Conservation (phyloP, 441 rosid species). For the Metrosideros polymorpha region DNA sequence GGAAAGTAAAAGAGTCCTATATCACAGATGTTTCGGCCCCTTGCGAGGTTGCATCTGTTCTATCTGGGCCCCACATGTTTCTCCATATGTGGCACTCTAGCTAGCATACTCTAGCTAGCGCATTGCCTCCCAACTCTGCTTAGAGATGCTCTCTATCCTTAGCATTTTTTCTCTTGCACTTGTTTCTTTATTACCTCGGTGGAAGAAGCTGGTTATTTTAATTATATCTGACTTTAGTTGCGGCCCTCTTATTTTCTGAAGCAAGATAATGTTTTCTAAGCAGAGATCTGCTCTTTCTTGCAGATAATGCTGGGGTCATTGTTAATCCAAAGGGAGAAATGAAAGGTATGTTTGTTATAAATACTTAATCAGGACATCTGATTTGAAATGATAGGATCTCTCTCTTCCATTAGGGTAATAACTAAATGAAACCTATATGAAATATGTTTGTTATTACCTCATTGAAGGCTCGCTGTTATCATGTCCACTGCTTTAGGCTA, state of each 20-base stretch:
- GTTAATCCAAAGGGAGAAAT: constrained; percentile 78
- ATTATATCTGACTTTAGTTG: not conserved
- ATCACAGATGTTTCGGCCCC: constrained; percentile 37
- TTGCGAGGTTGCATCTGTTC: not conserved
- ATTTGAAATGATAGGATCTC: not conserved
- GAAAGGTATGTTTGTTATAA: constrained; percentile 31
- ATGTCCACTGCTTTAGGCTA: not conserved
- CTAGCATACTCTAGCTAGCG: not conserved
- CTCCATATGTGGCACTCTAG: not conserved
- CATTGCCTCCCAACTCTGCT: not conserved
- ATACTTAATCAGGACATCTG: not conserved
- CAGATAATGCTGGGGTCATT: constrained; percentile 74
- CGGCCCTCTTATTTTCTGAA: not conserved
- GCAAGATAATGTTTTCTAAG: not conserved
- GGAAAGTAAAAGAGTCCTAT: constrained; percentile 49
- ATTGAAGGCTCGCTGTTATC: not conserved
- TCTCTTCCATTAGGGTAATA: not conserved
- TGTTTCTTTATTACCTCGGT: not conserved
- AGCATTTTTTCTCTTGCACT: not conserved
- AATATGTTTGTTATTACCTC: not conserved
- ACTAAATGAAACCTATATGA: not conserved
- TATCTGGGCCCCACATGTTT: not conserved
- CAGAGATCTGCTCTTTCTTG: not conserved
- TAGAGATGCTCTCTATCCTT: not conserved
- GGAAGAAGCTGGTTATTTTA: not conserved